Evolutionary conservation across 1,139 yeast species (phyloP), one percentile per base, ranked within the genome.

Genomic region (Nakaseomyces glabratus): DNA sequence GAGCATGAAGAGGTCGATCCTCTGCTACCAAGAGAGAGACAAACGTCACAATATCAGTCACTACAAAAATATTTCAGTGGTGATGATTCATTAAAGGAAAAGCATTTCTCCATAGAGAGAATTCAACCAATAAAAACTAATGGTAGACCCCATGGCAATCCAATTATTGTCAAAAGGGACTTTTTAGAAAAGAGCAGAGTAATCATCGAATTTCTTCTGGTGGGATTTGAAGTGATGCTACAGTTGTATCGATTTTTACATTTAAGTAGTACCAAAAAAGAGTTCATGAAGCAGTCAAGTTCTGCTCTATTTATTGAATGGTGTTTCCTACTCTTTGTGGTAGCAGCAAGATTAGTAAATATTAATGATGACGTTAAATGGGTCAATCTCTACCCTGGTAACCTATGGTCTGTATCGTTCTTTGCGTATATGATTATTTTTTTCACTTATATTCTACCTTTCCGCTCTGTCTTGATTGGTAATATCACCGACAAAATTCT

Each of bases 321-420:
- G 36, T 15, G 22, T 9, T 14, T 24, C 28, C 20, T 34, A 12
- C 16, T 26, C 13, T 10, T 33, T 15, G 18, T 23, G n/a, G 19
- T 20, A 5, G 3, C 16, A 9, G 8, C 23, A 8, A 28, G 44
- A 39, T 53, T 76, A 4, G 43, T 62, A 10, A 68, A 73, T 48
- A 63, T 72, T 13, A 65, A 70, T 28, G 63, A 66, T 36, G 36
- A 46, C 8, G 35, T 44, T n/a, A 20, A 31, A 6, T 47, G 44
- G 39, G 37, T 55, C 14, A 48, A 45, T 13, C 40, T 43, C n/a
- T 48, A 45, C 31, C 43, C 49, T 3, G 55, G 52, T 4, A 69
- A 74, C 42, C 56, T 79, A 35, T 85, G 95, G 93, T 66, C 66
- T 26, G 77, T 78, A 42, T 71, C 82, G 4, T 74, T 86, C 20